Conservation (phyloP, 345 rosid species). For the Citropsis articulata region DNA sequence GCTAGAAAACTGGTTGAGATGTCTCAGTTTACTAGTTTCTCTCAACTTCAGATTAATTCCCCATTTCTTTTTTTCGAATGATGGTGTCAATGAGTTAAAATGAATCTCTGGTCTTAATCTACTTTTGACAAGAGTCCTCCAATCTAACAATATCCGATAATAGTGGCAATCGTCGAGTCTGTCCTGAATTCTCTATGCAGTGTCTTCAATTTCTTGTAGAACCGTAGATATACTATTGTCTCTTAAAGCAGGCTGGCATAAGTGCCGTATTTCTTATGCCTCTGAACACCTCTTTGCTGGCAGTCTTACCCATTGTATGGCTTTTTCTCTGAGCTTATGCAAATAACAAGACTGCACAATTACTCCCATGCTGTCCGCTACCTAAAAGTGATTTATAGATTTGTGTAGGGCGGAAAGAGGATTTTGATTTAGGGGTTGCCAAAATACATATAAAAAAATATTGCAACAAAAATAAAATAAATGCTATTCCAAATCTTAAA, state of each 20-base stretch:
- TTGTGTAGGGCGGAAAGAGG: too few species aligned
- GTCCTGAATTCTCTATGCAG: background rate
- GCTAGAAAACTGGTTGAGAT: background rate
- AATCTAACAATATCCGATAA: background rate
- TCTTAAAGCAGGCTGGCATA: background rate
- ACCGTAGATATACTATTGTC: background rate
- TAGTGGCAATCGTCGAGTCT: background rate
- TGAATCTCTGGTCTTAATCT: background rate
- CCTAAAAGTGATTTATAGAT: background rate
- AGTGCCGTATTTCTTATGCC: background rate
- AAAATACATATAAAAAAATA: too few species aligned
- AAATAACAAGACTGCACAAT: background rate
- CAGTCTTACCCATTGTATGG: too few species aligned
- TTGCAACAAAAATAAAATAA: too few species aligned
- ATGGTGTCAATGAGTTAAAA: background rate
- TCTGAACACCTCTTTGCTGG: background rate
- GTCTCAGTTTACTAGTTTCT: background rate
- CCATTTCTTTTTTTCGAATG: background rate
- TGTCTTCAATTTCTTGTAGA: background rate
- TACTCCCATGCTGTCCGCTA: background rate
- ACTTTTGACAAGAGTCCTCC: background rate
- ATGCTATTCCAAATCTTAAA: too few species aligned
- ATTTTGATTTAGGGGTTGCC: too few species aligned
- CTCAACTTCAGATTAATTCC: background rate
- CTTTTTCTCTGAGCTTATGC: background rate